phyloP scores from a whole-genome alignment of 352 stramenopile species.

The Phytophthora melonis region DNA sequence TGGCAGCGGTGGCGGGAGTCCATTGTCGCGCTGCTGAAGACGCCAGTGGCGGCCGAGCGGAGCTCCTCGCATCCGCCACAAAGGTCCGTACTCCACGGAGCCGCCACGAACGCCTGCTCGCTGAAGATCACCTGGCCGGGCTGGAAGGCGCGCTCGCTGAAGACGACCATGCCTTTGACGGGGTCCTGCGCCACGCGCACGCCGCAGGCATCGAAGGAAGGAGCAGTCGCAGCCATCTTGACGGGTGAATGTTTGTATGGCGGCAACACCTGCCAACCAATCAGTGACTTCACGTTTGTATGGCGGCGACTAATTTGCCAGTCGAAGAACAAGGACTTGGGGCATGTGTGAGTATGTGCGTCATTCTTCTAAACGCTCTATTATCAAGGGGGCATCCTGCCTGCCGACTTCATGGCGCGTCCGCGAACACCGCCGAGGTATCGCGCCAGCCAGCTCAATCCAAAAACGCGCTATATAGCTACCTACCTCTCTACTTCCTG shows the following conservation, averaged over 20 bases:
- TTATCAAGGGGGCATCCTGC: constrained; percentile 40
- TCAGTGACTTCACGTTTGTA: constrained; percentile 29
- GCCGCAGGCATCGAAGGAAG: constrained; percentile 61
- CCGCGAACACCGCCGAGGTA: background rate
- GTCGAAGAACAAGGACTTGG: constrained; percentile 13
- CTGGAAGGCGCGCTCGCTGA: constrained; percentile 57
- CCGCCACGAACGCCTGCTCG: constrained; percentile 79
- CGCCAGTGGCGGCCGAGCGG: constrained; percentile 29
- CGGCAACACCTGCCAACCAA: constrained; percentile 20
- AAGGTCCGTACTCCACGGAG: constrained; percentile 72
- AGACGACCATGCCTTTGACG: constrained; percentile 72
- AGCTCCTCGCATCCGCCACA: constrained; percentile 67
- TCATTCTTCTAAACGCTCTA: constrained; percentile 47
- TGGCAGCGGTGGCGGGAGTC: constrained; percentile 43
- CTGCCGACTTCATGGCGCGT: constrained; percentile 16
- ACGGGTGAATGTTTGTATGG: background rate
- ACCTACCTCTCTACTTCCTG: constrained; percentile 27
- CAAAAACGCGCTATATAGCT: constrained; percentile 31
- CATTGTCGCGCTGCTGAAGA: constrained; percentile 18
- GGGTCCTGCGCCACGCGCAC: constrained; percentile 60
- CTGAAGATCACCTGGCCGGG: constrained; percentile 79
- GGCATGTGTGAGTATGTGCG: constrained; percentile 23
- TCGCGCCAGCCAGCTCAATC: constrained; percentile 18
- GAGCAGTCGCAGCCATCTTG: constrained; percentile 51
- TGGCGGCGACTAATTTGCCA: constrained; percentile 16